phyloP scores from a whole-genome alignment of 2,329 filamentous ascomycete species.

The Verticillium tricorpus region DNA sequence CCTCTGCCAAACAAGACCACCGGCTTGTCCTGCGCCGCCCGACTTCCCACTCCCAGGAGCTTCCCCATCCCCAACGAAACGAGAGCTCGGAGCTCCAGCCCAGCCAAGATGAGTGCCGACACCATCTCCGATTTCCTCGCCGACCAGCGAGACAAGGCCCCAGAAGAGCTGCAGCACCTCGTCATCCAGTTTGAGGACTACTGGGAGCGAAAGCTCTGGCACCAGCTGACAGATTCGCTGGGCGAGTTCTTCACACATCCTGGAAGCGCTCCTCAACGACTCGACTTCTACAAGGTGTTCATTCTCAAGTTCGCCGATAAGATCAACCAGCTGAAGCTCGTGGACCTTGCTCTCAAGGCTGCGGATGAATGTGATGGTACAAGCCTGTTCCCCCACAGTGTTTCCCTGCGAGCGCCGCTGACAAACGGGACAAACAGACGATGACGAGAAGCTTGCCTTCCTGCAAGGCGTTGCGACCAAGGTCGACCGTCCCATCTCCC shows the following conservation, averaged over 20 bases:
- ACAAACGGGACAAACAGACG: constrained; percentile 50
- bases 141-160: constrained; percentile 82
- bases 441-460: constrained; percentile 80
- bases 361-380: constrained; percentile 78
- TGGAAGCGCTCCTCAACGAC: constrained; percentile 75
- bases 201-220: constrained; percentile 99
- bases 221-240: constrained; percentile 89
- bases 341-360: constrained; percentile 82
- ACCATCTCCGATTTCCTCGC: constrained; percentile 88
- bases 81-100: constrained; percentile 12
- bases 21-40: background rate
- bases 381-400: constrained; percentile 7
- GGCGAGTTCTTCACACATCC: constrained; percentile 82
- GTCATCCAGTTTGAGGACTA: constrained; percentile 92
- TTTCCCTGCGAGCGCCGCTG: background rate
- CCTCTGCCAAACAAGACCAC: background rate
- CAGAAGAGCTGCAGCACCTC: constrained; percentile 80
- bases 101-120: constrained; percentile 68
- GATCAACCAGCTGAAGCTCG: constrained; percentile 98
- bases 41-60: background rate
- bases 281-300: constrained; percentile 91
- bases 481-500: constrained; percentile 86
- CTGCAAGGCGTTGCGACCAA: constrained; percentile 78
- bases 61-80: background rate
- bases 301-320: constrained; percentile 95